Percentiles rank a stretch among this genome's conserved stretches.
phyloP scores from a whole-genome alignment of 179 eudicot species.

The Spinacia oleracea region DNA sequence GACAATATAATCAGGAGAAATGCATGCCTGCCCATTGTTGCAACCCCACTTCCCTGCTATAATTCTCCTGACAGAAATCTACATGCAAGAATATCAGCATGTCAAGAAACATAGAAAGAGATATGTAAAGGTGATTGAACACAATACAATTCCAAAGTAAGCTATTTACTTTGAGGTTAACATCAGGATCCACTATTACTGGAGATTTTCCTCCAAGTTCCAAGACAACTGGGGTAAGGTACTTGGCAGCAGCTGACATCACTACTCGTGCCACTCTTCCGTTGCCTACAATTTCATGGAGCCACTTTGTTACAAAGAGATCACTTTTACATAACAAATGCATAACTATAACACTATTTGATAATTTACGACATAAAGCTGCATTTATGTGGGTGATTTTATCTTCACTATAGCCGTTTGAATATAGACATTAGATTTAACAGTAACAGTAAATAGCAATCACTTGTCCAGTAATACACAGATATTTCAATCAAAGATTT shows the following conservation, averaged over 20 bases:
- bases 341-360: not conserved
- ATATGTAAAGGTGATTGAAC: not conserved
- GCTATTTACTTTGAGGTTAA: conserved; percentile 49
- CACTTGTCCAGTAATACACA: not conserved
- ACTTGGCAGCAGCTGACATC: conserved; percentile 81
- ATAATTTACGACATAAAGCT: not conserved
- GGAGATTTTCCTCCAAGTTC: conserved; percentile 97
- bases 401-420: not conserved
- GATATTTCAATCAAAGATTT: not conserved
- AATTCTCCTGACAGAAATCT: conserved; percentile 63
- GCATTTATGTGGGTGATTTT: not conserved
- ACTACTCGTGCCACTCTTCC: conserved; percentile 72
- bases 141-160: not conserved
- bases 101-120: not conserved
- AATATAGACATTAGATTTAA: not conserved
- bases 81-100: conserved; percentile 9
- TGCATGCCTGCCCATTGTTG: conserved; percentile 85
- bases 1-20: conserved; percentile 73
- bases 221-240: conserved; percentile 84
- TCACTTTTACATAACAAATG: not conserved
- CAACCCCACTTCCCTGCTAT: conserved; percentile 79
- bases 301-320: not conserved
- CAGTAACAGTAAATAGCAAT: not conserved
- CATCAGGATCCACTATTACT: conserved; percentile 63
- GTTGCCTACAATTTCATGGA: conserved; percentile 46